Conservation (phyloP, 2,329 filamentous ascomycete genomes). For the Stachybotrys chartarum region DNA sequence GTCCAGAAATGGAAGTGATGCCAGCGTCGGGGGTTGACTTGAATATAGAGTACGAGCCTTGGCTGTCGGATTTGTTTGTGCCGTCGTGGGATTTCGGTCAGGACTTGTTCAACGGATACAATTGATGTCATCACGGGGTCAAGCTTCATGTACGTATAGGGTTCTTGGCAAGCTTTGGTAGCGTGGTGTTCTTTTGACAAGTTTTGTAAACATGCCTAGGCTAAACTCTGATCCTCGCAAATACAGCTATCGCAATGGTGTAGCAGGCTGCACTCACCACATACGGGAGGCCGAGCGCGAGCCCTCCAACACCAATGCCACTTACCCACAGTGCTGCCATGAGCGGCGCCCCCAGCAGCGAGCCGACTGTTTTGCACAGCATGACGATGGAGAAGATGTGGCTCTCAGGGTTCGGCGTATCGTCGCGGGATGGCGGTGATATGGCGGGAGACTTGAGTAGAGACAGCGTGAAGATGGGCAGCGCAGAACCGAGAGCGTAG, state of each 20-base stretch:
- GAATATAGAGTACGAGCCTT: slow-evolving; percentile 5
- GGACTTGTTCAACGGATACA: no score
- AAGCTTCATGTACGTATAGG: no score
- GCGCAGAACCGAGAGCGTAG: slow-evolving; percentile 40
- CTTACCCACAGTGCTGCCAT: slow-evolving; percentile 40
- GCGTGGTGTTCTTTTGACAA: no score
- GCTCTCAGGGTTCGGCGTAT: slow-evolving; percentile 21
- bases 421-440: slow-evolving; percentile 5
- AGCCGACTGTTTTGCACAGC: slow-evolving; percentile 40
- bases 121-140: no score
- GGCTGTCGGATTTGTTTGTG: slow-evolving; percentile 7
- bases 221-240: neutral
- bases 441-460: slow-evolving; percentile 37
- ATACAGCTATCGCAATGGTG: slow-evolving; percentile 10
- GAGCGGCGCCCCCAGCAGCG: slow-evolving; percentile 36
- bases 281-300: slow-evolving; percentile 15
- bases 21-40: neutral
- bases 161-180: no score
- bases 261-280: slow-evolving; percentile 15
- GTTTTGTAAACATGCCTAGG: no score
- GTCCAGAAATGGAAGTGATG: slow-evolving; percentile 1
- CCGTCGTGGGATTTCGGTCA: slow-evolving; percentile 3
- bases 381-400: slow-evolving; percentile 44
- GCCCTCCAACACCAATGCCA: slow-evolving; percentile 30
- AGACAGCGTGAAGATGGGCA: slow-evolving; percentile 42